Evolutionary conservation across 2,329 filamentous ascomycete species (phyloP).

Genomic region (Hymenoscyphus fructigenus): DNA sequence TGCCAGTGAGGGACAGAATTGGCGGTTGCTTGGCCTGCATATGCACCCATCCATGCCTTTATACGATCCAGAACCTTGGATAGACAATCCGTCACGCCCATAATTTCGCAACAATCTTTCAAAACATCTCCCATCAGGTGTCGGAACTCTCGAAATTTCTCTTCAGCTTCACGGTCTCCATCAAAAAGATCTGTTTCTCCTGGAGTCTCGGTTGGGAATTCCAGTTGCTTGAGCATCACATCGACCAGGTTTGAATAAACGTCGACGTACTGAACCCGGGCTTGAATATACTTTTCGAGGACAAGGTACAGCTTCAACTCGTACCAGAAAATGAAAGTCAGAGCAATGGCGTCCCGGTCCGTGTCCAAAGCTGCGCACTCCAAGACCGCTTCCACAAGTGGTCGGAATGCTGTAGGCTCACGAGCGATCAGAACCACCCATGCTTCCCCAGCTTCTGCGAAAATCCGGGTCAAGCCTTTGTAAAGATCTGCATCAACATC

Average conservation of each 20-base stretch:
- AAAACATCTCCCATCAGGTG: constrained; percentile 97
- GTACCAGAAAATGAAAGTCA: constrained; percentile 98
- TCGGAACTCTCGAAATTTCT: constrained; percentile 94
- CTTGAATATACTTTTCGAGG: constrained; percentile 82
- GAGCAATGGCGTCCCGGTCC: constrained; percentile 86
- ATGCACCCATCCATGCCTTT: constrained; percentile 81
- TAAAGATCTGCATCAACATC: constrained; percentile 82
- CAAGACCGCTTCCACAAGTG: constrained; percentile 85
- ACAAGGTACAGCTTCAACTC: constrained; percentile 96
- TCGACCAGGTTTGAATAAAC: constrained; percentile 89
- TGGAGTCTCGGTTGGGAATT: constrained; percentile 73
- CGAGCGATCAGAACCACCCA: constrained; percentile 93
- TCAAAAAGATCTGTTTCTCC: constrained; percentile 73
- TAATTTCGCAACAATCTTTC: constrained; percentile 95
- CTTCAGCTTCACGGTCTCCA: constrained; percentile 91
- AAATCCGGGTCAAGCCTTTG: constrained; percentile 85
- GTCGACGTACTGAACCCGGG: constrained; percentile 73
- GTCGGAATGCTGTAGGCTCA: constrained; percentile 76
- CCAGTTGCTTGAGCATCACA: constrained; percentile 84
- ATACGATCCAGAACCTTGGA: constrained; percentile 85
- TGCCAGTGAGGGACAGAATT: constrained; percentile 91
- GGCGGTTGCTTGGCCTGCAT: constrained; percentile 71
- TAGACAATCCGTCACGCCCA: constrained; percentile 88
- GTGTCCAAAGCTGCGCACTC: constrained; percentile 86
- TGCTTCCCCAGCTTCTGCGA: constrained; percentile 88